These are phyloP conservation scores for Ogataea nitratoaversa DNA, from an alignment of 805 yeast species.

Conservation along the genomic window DNA sequence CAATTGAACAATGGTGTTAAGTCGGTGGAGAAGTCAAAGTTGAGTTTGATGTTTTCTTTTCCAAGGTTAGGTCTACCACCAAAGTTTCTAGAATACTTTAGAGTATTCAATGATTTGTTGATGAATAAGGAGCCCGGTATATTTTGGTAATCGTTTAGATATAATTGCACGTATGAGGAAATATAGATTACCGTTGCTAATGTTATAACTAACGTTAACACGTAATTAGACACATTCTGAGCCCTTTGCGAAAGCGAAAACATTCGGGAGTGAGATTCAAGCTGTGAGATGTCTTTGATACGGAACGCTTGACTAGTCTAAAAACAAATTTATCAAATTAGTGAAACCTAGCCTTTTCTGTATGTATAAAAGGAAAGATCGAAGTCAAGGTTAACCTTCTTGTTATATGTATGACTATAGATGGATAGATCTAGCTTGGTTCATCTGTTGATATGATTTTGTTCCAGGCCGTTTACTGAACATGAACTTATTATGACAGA, in stretches of 20 bases:
- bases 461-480: too few species aligned
- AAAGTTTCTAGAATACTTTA: constrained; percentile 26
- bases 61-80: constrained; percentile 66
- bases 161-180: constrained; percentile 47
- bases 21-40: constrained; percentile 73
- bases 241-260: constrained; percentile 21
- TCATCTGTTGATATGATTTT: too few species aligned
- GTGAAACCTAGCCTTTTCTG: too few species aligned
- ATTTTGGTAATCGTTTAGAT: constrained; percentile 39
- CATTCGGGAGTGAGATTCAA: too few species aligned
- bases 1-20: constrained; percentile 81
- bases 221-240: constrained; percentile 50
- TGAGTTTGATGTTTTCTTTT: constrained; percentile 70
- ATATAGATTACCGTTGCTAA: constrained; percentile 45
- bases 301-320: too few species aligned
- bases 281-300: too few species aligned
- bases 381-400: too few species aligned
- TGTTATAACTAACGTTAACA: constrained; percentile 47
- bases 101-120: constrained; percentile 19
- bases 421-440: too few species aligned
- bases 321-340: too few species aligned
- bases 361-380: too few species aligned
- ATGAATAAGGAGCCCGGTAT: constrained; percentile 26
- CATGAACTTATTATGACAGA: neutral
- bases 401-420: too few species aligned